A percentile compares a stretch with the other conserved stretches of the same genome.
These are phyloP conservation scores for Eremothecium coryli DNA, from an alignment of 1,139 yeast species.

Conservation along the genomic window DNA sequence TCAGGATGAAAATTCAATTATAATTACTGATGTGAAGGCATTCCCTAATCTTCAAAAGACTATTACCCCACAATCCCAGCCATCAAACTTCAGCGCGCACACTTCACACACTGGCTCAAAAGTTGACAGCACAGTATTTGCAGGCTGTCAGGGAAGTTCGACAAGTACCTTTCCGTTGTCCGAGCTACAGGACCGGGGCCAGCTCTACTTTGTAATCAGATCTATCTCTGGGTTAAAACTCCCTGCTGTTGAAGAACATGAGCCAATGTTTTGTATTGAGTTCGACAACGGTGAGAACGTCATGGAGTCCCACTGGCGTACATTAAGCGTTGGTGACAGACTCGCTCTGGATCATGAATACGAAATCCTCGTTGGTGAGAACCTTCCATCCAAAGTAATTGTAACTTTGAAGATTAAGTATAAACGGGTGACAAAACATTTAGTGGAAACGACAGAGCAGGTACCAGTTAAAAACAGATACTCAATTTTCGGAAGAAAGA, in stretches of 20 bases:
- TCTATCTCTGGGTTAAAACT: slow-evolving; percentile 49
- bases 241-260: slow-evolving; percentile 45
- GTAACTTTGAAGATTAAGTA: slow-evolving; percentile 66
- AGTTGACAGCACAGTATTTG: too few relatives aligned
- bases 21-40: too few relatives aligned
- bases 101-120: too few relatives aligned
- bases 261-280: slow-evolving; percentile 60
- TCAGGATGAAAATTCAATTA: too few relatives aligned
- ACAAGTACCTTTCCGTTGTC: too few relatives aligned
- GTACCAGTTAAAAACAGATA: slow-evolving; percentile 32
- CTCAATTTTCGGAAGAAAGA: slow-evolving; percentile 32
- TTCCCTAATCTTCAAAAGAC: too few relatives aligned
- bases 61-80: too few relatives aligned
- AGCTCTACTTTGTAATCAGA: slow-evolving; percentile 59
- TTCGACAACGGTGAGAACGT: slow-evolving; percentile 89
- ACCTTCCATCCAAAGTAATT: slow-evolving; percentile 40
- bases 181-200: slow-evolving; percentile 51
- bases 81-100: too few relatives aligned
- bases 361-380: slow-evolving; percentile 42
- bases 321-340: slow-evolving; percentile 34
- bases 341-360: slow-evolving; percentile 67
- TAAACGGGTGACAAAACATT: slow-evolving; percentile 39
- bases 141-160: too few relatives aligned
- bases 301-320: slow-evolving; percentile 60
- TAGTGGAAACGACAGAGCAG: slow-evolving; percentile 51